A percentile compares a stretch with the other conserved stretches of the same genome.
These are phyloP conservation scores for Leccinum pellstonianum DNA, from an alignment of 768 basidiomycete genomes.

Conservation along the genomic window DNA sequence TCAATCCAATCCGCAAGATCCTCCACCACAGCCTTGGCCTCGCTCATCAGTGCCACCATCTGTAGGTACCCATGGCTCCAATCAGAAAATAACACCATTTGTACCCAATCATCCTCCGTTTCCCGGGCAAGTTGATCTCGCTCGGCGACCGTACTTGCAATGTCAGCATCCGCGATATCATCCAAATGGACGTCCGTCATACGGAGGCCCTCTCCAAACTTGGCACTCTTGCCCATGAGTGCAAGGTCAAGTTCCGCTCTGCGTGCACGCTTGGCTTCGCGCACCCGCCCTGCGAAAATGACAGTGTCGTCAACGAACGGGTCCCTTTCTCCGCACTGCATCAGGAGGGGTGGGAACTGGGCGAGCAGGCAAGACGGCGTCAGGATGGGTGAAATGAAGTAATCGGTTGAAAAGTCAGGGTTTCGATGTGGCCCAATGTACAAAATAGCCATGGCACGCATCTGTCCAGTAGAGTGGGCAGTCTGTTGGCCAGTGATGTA, in stretches of 20 bases:
- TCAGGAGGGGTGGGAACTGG: constrained; percentile 89
- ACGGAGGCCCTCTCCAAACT: constrained; percentile 59
- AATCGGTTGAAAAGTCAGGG: constrained; percentile 94
- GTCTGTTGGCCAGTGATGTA: neutral
- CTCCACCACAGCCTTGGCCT: constrained; percentile 74
- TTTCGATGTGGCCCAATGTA: constrained; percentile 93
- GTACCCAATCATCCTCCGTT: constrained; percentile 92
- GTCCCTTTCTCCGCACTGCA: constrained; percentile 95
- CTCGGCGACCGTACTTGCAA: constrained; percentile 52
- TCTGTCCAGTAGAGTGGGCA: constrained; percentile 52
- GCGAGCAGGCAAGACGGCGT: constrained; percentile 81
- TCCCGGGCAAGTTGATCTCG: constrained; percentile 60
- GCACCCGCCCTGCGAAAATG: constrained; percentile 91
- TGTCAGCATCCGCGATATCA: constrained; percentile 29
- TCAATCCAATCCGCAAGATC: constrained; percentile 92
- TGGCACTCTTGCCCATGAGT: constrained; percentile 59
- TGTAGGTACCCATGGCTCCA: constrained; percentile 98
- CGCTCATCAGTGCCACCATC: constrained; percentile 85
- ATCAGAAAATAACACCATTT: constrained; percentile 88
- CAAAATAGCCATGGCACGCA: constrained; percentile 98
- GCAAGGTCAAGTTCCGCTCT: constrained; percentile 68
- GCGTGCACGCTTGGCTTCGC: constrained; percentile 88
- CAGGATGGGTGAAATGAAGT: constrained; percentile 93
- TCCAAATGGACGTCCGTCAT: constrained; percentile 49
- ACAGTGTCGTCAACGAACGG: constrained; percentile 98